A percentile compares a stretch with the other conserved stretches of the same genome.
Evolutionary conservation across 148 eudicot genomes (phyloP).

Genomic region (Chenopodium berlandieri): DNA sequence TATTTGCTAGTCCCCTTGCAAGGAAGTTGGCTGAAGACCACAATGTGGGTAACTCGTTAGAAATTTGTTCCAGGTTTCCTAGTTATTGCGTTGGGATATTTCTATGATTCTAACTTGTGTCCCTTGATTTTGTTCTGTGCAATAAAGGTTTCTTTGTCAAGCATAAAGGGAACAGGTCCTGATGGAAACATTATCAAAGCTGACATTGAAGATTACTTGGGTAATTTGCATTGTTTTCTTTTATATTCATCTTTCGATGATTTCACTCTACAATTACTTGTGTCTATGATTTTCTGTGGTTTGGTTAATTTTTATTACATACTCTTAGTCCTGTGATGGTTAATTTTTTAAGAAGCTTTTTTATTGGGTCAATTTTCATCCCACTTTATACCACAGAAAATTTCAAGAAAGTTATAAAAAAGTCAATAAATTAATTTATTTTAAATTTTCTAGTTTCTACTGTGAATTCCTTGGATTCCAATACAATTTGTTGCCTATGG

Average conservation of each 20-base stretch:
- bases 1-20: constrained; percentile 97
- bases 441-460: not conserved
- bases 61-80: constrained; percentile 15
- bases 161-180: constrained; percentile 95
- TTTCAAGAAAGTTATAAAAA: not conserved
- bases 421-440: not conserved
- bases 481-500: not conserved
- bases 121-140: constrained; percentile 1
- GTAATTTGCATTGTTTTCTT: constrained; percentile 33
- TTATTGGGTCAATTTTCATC: not conserved
- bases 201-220: constrained; percentile 90
- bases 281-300: not conserved
- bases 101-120: constrained; percentile 1
- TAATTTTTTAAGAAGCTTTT: not conserved
- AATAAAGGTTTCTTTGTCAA: constrained; percentile 68
- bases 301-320: not conserved
- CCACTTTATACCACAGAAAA: not conserved
- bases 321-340: not conserved
- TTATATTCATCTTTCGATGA: not conserved
- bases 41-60: constrained; percentile 40
- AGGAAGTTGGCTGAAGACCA: constrained; percentile 89
- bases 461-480: not conserved
- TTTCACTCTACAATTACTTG: not conserved
- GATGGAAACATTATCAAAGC: constrained; percentile 93
- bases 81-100: not conserved